Evolutionary conservation across 129 eudicot genomes (phyloP), one percentile per base, ranked within the genome.

Genomic region (Pulicaria dysenterica): DNA sequence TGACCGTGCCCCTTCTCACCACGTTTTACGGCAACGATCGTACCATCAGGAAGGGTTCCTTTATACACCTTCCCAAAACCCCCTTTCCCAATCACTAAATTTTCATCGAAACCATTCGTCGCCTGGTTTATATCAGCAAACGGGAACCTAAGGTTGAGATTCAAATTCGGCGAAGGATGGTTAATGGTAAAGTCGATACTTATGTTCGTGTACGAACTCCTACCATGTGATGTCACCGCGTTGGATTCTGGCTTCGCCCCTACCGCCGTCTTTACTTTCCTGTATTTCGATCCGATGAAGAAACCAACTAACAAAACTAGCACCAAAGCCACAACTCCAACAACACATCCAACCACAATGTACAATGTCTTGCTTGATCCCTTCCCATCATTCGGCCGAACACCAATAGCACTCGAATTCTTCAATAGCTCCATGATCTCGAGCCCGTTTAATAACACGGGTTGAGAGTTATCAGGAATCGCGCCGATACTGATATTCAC

Each of bases 61-160:
- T 60, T 85, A 43, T 85, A 87, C 5, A 90, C 96, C 73, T 78
- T 85, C 65, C 96, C 96, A 8, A 90, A 87, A 0, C 96, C 96
- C 0, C 96, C 96, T 45, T 59, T 74, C 2, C 96, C 96, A 7
- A 90, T 83, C 72, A 77, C 68, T 45, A 84, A 67, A 1, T 50
- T 78, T 6, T 76, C 58, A 42, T 84, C 83, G 31, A 90, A 90
- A 63, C 66, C 64, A 38, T 83, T 79, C 5, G 94, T 90, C 0
- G 84, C 92, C 4, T 61, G 44, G 17, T 70, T 8, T 5, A 89
- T 84, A 48, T 86, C 90, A 3, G 67, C 68, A 57, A 89, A 66
- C 3, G 83, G 68, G 41, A 85, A 42, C 67, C 79, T 79, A 36
- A 88, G 69, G 17, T 79, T 86, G 3, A 85, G 95, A 54, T 81